These are phyloP conservation scores for Neurospora sublineolata DNA, from an alignment of 495 filamentous ascomycete genomes.

Conservation along the genomic window DNA sequence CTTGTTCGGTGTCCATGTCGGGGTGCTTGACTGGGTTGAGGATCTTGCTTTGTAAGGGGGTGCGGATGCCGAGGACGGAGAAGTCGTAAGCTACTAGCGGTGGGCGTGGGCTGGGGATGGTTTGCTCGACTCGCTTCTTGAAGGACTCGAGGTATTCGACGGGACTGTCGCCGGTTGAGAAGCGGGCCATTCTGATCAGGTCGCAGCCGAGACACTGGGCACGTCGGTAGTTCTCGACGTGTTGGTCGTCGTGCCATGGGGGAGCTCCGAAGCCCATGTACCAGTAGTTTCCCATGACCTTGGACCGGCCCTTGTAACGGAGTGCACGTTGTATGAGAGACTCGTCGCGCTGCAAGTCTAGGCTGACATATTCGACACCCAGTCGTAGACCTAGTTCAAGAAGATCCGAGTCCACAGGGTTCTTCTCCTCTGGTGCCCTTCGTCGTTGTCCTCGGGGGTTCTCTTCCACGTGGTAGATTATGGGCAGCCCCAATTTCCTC, in stretches of 20 bases:
- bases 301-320: conserved; percentile 49
- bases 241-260: conserved; percentile 52
- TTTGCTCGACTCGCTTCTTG: conserved; percentile 29
- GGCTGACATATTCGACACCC: conserved; percentile 59
- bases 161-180: conserved; percentile 47
- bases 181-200: conserved; percentile 54
- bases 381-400: conserved; percentile 59
- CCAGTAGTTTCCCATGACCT: conserved; percentile 60
- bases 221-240: conserved; percentile 42
- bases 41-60: conserved; percentile 55
- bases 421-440: conserved; percentile 23
- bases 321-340: conserved; percentile 43
- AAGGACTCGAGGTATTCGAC: conserved; percentile 49
- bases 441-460: conserved; percentile 34
- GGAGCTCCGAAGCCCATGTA: conserved; percentile 37
- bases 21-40: conserved; percentile 61
- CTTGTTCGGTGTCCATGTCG: conserved; percentile 42
- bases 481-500: conserved; percentile 52
- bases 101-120: conserved; percentile 42
- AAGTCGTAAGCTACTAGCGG: conserved; percentile 63
- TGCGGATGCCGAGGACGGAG: conserved; percentile 54
- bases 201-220: conserved; percentile 58
- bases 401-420: conserved; percentile 47
- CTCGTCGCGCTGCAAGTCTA: conserved; percentile 51
- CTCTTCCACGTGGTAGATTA: conserved; percentile 57